Conservation (phyloP, 2,329 filamentous ascomycete genomes). For the Bipolaris oryzae region DNA sequence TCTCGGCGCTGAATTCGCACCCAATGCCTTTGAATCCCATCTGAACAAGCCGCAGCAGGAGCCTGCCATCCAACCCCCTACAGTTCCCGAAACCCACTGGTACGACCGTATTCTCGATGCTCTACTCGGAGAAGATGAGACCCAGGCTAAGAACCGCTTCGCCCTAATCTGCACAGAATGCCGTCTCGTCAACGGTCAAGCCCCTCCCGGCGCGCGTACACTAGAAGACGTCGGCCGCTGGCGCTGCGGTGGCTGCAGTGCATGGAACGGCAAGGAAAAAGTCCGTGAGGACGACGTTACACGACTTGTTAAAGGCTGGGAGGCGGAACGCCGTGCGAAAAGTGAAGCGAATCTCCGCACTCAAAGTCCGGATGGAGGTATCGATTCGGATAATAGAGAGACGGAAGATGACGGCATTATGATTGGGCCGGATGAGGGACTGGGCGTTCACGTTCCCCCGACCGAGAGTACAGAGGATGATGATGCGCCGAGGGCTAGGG, state of each 20-base stretch:
- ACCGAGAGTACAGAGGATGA: slow-evolving; percentile 30
- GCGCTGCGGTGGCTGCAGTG: slow-evolving; percentile 85
- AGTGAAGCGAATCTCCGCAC: slow-evolving; percentile 21
- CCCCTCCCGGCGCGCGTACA: slow-evolving; percentile 80
- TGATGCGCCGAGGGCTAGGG: slow-evolving; percentile 39
- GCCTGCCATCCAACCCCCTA: slow-evolving; percentile 44
- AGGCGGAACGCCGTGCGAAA: slow-evolving; percentile 60
- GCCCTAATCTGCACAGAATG: slow-evolving; percentile 84
- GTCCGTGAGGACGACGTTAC: slow-evolving; percentile 72
- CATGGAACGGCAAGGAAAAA: slow-evolving; percentile 81
- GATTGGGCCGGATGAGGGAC: slow-evolving; percentile 24
- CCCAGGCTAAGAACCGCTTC: slow-evolving; percentile 85
- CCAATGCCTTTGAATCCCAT: slow-evolving; percentile 66
- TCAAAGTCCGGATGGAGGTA: slow-evolving; percentile 15
- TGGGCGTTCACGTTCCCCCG: slow-evolving; percentile 26
- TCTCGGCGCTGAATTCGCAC: slow-evolving; percentile 69
- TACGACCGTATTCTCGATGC: slow-evolving; percentile 94
- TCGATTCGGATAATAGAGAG: slow-evolving; percentile 30
- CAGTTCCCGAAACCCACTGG: slow-evolving; percentile 69
- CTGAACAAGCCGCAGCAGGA: slow-evolving; percentile 42
- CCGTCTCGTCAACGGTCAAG: slow-evolving; percentile 91
- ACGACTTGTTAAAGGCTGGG: slow-evolving; percentile 39
- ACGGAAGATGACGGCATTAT: slow-evolving; percentile 32
- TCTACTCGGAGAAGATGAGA: slow-evolving; percentile 93
- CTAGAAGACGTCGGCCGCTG: slow-evolving; percentile 83